Evolutionary conservation across 306 rosid genomes (phyloP).

Genomic region (Casuarina equisetifolia): DNA sequence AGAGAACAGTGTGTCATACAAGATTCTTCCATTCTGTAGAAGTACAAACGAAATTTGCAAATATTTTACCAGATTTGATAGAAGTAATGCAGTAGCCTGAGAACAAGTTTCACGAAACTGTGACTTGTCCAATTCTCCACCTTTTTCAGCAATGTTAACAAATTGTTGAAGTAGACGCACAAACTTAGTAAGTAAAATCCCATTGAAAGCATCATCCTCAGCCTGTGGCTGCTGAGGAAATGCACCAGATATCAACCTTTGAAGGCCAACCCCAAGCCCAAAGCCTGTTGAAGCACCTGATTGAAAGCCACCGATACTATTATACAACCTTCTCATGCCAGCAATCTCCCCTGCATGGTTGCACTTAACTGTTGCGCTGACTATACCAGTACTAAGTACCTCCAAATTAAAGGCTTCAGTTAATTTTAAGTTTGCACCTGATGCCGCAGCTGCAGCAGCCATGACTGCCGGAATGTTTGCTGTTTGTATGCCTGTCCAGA

Average conservation of each 20-base stretch:
- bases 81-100: constrained; percentile 92
- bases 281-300: constrained; percentile 56
- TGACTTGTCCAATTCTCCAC: constrained; percentile 78
- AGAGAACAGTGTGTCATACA: constrained; percentile 17
- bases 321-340: constrained; percentile 97
- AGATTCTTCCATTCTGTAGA: constrained; percentile 16
- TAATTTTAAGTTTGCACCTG: constrained; percentile 84
- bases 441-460: constrained; percentile 98
- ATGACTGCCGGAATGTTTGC: constrained; percentile 93
- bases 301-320: constrained; percentile 96
- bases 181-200: constrained; percentile 80
- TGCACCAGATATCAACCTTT: constrained; percentile 92
- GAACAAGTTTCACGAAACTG: constrained; percentile 95
- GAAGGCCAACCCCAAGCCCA: constrained; percentile 85
- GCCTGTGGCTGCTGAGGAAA: constrained; percentile 77
- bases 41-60: constrained; percentile 20
- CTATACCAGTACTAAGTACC: constrained; percentile 89
- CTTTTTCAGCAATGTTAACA: constrained; percentile 88
- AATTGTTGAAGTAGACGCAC: constrained; percentile 89
- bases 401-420: constrained; percentile 92
- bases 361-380: constrained; percentile 88
- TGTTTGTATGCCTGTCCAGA: constrained; percentile 78
- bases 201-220: constrained; percentile 82
- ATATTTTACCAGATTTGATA: constrained; percentile 81
- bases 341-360: constrained; percentile 98